Evolutionary conservation across 2,329 filamentous ascomycete species (phyloP), one percentile per base, ranked within the genome.

Genomic region (Sarocladium strictum): DNA sequence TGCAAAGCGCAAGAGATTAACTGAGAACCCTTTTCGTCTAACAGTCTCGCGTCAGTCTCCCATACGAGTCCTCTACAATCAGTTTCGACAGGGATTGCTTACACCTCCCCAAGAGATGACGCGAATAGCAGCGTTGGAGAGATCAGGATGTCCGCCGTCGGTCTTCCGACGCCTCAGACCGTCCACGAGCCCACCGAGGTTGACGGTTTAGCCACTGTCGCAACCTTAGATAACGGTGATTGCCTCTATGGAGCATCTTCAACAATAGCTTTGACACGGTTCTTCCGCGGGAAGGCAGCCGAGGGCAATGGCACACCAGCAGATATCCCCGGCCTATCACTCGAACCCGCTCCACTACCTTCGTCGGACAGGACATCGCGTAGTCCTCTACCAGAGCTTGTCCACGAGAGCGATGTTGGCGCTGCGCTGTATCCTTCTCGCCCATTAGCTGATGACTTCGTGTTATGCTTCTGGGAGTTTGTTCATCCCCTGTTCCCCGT

Each of bases 401-500:
- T 23, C 10, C 14, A 35, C 10, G 47, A 51, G 23, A 24, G 10
- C 5, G 47, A 51, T 17, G 17, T 51, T 14, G 47, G 47, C 3
- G 47, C 47, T 21, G 26, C 15, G 3, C 29, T 51, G 12, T 51
- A 32, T 35, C 47, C 47, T 33, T 35, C 47, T 35, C 47, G 47
- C 3, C 47, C 29, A 10, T 14, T 51, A 17, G 26, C 47, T 2
- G 47, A 51, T 17, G 29, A 51, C 17, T 51, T 51, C 27, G 24
- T 51, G 10, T 27, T 29, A 3, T 51, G 47, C 17, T 51, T 51
- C 21, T 51, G 47, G 47, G 47, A 51, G 47, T 51, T 51, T 19
- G 47, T 51, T 4, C 47, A 51, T 51, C 47, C 47, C 3, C 47
- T 51, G 3, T 51, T 51, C 47, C 47, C 47, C 15, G 47, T 51